These are phyloP conservation scores for Logfia minima DNA, from an alignment of 129 eudicot genomes.

Conservation along the genomic window DNA sequence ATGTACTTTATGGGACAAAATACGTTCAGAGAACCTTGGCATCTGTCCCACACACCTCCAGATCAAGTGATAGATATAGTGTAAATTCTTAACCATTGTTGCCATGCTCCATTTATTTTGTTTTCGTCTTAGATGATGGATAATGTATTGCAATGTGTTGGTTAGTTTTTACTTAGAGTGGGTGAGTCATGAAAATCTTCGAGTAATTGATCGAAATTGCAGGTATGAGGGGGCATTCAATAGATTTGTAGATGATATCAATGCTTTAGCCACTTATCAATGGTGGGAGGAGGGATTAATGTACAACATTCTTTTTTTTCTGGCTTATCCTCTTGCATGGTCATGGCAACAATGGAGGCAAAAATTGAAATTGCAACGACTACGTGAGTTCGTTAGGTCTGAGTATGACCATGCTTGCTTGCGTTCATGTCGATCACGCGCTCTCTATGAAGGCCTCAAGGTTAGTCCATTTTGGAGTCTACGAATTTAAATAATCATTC, in stretches of 20 bases:
- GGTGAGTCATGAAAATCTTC: constrained; percentile 1
- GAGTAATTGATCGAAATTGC: constrained; percentile 35
- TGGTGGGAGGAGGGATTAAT: constrained; percentile 99
- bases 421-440: constrained; percentile 98
- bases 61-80: constrained; percentile 84
- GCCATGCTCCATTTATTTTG: constrained; percentile 13
- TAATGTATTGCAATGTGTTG: not conserved
- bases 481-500: not conserved
- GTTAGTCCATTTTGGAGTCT: constrained; percentile 34
- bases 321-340: constrained; percentile 97
- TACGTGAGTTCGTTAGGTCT: constrained; percentile 91
- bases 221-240: constrained; percentile 97
- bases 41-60: constrained; percentile 93
- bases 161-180: not conserved
- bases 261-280: constrained; percentile 75
- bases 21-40: constrained; percentile 94
- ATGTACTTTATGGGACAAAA: constrained; percentile 95
- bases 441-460: constrained; percentile 97
- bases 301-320: constrained; percentile 63
- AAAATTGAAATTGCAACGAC: constrained; percentile 70
- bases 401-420: constrained; percentile 99
- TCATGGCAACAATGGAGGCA: constrained; percentile 99
- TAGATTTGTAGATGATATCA: constrained; percentile 85
- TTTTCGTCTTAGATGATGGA: not conserved
- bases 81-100: constrained; percentile 41